A percentile compares a stretch with the other conserved stretches of the same genome.
These are phyloP conservation scores for Talaromyces borbonicus DNA, from an alignment of 495 filamentous ascomycete species.

Conservation along the genomic window DNA sequence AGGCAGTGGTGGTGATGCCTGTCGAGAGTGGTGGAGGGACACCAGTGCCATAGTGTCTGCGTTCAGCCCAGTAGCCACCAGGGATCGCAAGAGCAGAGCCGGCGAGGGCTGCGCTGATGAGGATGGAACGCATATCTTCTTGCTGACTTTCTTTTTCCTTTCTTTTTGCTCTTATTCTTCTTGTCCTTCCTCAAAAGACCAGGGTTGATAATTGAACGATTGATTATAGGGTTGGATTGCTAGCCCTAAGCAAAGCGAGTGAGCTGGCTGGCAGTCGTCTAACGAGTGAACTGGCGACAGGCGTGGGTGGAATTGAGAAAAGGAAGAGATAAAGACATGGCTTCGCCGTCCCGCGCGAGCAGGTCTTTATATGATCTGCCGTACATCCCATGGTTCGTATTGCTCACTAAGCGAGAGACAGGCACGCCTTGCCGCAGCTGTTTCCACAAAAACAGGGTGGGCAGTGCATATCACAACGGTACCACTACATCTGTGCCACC, in stretches of 20 bases:
- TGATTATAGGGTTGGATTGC: neutral
- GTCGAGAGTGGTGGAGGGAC: neutral
- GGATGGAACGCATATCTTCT: constrained; percentile 5
- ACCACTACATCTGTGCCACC: no score
- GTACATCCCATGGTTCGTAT: no score
- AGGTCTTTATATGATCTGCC: constrained; percentile 4
- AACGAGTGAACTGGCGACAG: neutral
- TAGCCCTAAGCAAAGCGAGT: constrained; percentile 2
- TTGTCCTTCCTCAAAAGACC: no score
- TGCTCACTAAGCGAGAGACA: constrained; percentile 1
- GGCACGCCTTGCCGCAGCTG: no score
- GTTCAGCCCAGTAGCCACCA: constrained; percentile 1
- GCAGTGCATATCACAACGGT: no score
- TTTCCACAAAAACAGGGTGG: no score
- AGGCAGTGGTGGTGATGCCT: neutral
- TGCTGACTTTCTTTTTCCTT: no score
- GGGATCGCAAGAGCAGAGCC: constrained; percentile 6
- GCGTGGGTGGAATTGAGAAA: neutral
- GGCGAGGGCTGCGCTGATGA: constrained; percentile 1
- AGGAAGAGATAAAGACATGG: neutral
- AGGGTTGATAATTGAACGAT: neutral
- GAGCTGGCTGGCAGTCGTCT: neutral
- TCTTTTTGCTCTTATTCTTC: neutral
- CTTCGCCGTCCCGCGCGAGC: neutral
- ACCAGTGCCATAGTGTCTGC: constrained; percentile 1